Evolutionary conservation across 2,329 filamentous ascomycete genomes (phyloP), one percentile per base, ranked within the genome.

Genomic region (Arthrobotrys musiformis): DNA sequence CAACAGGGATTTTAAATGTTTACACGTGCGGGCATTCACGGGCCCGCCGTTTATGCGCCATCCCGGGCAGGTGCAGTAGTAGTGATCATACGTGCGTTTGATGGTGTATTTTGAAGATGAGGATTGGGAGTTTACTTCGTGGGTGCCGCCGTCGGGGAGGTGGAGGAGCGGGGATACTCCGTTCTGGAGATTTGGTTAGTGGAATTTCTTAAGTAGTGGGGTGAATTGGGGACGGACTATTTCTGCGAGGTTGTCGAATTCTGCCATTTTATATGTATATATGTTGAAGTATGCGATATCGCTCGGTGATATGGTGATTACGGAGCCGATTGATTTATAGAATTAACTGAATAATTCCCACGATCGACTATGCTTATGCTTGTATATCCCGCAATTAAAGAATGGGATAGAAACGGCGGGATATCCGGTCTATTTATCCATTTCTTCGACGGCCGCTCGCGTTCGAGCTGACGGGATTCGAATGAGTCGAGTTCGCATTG

Each of bases 1-100:
- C 0, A 81, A 52, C 19, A 80, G 48, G 4, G 63, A 48, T 60
- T 79, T 79, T 37, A 81, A 66, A 60, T 81, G 80, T 30, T 75
- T 70, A 64, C 72, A 81, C 9, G 78, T 80, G 37, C 79, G 67
- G 4, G 67, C 78, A 13, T 78, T 79, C n/a, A 79, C 74, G 5
- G 78, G 69, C 0, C 70, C 76, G 5, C 61, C 70, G 1, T 63
- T 69, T n/a, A 33, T 78, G 28, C 62, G 58, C 80, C 80, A 80
- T 28, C 33, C 54, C 17, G 63, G 70, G 56, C 80, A 81, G n/a
- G 78, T 80, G 40, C 80, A 81, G 33, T 79, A 73, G 62, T 73
- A 80, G 48, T 80, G 79, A 60, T 80, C 75, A 19, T 58, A 72
- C 4, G 76, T 78, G 30, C 79, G 79, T 46, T 79, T 79, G 30